These are phyloP conservation scores for Globisporangium abappressorium DNA, from an alignment of 352 stramenopile genomes.

Conservation along the genomic window DNA sequence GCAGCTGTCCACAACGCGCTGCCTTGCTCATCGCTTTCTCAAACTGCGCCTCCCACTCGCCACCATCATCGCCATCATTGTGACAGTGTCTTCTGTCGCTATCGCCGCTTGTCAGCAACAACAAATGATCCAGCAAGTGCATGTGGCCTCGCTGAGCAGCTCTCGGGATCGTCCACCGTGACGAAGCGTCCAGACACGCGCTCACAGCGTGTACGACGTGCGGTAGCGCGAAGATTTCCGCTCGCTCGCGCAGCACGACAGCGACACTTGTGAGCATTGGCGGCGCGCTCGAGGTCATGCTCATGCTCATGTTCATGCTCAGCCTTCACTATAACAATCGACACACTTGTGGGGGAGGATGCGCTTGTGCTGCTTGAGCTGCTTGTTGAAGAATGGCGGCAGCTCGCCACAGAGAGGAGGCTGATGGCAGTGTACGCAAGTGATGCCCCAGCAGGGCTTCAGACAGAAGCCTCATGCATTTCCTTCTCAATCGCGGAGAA, in stretches of 20 bases:
- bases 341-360: too few species aligned
- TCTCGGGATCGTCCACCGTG: conserved; percentile 3
- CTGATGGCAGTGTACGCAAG: too few species aligned
- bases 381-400: background rate
- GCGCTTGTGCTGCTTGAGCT: background rate
- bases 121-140: conserved; percentile 6
- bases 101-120: background rate
- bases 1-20: background rate
- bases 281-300: background rate
- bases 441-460: too few species aligned
- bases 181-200: conserved; percentile 5
- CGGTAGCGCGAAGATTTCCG: background rate
- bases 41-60: conserved; percentile 1
- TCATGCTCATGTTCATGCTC: background rate
- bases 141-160: conserved; percentile 2
- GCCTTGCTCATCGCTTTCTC: conserved; percentile 13
- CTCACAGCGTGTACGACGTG: background rate
- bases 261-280: background rate
- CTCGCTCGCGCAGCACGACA: background rate
- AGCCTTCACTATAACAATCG: too few species aligned
- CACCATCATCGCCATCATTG: background rate
- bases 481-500: too few species aligned
- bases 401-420: too few species aligned
- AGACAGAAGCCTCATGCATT: too few species aligned
- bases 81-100: background rate